Evolutionary conservation across 345 rosid species (phyloP), one percentile per base, ranked within the genome.

Genomic region (Eucalyptus polyanthemos): DNA sequence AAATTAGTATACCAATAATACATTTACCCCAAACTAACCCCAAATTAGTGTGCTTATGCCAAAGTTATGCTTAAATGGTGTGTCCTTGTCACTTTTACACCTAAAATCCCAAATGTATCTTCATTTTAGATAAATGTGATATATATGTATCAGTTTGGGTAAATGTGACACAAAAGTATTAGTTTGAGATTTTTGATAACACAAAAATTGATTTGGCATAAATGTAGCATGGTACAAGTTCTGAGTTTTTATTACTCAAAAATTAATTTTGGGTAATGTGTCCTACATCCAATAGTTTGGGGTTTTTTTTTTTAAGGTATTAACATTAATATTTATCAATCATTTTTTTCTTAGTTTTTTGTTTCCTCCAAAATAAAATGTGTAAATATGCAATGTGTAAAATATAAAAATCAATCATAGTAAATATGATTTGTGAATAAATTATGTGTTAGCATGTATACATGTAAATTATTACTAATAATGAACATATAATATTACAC

Each of bases 261-360:
- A 31, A n/a, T 31, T 31, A 67, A 53, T 53, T 53, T 8, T 53
- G 19, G 37, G 19, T 65, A n/a, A 31, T 31, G 19, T 67, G 21
- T 7, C 3, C 0, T 15, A 5, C 34, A 29, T n/a, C 10, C 8
- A 27, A 1, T 3, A 9, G 4, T 29, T 29, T 5, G 19, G 19
- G 67, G 21, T 53, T 56, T 54, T 21, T 17, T 62, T 62, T 65
- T 65, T 65, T 1, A 27, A 9, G 4, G 8, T 62, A n/a, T n/a
- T 15, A n/a, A 17, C 34, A 4, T 4, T 65, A n/a, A 29, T 13
- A 29, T 3, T 14, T 3, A 62, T 14, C 3, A 1, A 29, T 29
- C 16, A 14, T 29, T 65, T 29, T 29, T 29, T 65, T 65, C 19
- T 65, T 65, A 29, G 2, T 7, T 29, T 29, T 65, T 65, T 29